A percentile compares a stretch with the other conserved stretches of the same genome.
phyloP scores from a whole-genome alignment of 805 yeast species.

The Tetrapisispora namnaoensis region DNA sequence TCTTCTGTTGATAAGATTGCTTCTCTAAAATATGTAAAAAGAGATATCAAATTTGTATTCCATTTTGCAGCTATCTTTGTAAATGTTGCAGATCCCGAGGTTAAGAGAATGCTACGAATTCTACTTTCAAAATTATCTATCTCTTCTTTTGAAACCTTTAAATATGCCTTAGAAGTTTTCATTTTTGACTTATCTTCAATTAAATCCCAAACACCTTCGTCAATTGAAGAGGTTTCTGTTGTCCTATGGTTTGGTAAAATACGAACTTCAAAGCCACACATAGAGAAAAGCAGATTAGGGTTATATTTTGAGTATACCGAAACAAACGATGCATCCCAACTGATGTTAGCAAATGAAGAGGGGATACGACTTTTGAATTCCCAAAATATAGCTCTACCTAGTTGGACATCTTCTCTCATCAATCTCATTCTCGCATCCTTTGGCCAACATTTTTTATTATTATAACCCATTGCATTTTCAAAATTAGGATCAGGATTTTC shows the following conservation, averaged over 20 bases:
- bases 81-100: constrained; percentile 92
- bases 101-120: constrained; percentile 83
- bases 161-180: constrained; percentile 77
- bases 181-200: constrained; percentile 62
- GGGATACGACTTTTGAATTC: constrained; percentile 79
- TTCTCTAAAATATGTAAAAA: constrained; percentile 86
- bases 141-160: constrained; percentile 75
- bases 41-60: constrained; percentile 83
- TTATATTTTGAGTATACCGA: constrained; percentile 88
- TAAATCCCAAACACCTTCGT: constrained; percentile 91
- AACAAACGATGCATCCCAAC: constrained; percentile 73
- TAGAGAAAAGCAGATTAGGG: constrained; percentile 76
- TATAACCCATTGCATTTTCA: constrained; percentile 76
- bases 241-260: constrained; percentile 66
- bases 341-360: constrained; percentile 53
- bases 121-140: constrained; percentile 73
- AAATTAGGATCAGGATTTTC: constrained; percentile 92
- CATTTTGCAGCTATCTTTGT: constrained; percentile 90
- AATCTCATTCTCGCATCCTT: constrained; percentile 82
- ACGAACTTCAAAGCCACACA: constrained; percentile 94
- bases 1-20: constrained; percentile 79
- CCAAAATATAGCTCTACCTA: constrained; percentile 91
- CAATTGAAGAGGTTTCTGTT: constrained; percentile 41
- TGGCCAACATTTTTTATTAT: constrained; percentile 92
- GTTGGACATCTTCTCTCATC: constrained; percentile 81